Evolutionary conservation across 805 yeast genomes (phyloP).

Genomic region (Nakazawaea sp.): DNA sequence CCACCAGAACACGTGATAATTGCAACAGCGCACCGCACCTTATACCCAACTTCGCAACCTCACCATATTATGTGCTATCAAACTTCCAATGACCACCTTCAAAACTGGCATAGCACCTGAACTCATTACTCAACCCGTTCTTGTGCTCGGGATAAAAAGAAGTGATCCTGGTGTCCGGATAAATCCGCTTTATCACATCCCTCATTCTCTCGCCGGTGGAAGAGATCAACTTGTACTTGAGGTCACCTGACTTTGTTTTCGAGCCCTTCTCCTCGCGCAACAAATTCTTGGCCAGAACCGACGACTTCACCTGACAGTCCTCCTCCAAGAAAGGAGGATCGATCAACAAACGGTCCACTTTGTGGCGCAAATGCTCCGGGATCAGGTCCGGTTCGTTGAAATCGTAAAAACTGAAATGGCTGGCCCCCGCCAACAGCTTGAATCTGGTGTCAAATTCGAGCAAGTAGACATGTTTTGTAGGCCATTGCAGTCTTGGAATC

Average conservation of each 20-base stretch:
- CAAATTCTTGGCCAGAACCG: slow-evolving; percentile 56
- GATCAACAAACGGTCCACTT: slow-evolving; percentile 64
- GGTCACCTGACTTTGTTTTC: slow-evolving; percentile 32
- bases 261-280: slow-evolving; percentile 32
- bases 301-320: slow-evolving; percentile 72
- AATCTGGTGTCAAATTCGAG: slow-evolving; percentile 79
- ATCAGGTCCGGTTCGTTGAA: slow-evolving; percentile 62
- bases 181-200: slow-evolving; percentile 48
- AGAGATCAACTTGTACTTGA: slow-evolving; percentile 48
- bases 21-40: too few relatives aligned
- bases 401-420: slow-evolving; percentile 68
- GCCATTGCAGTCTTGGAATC: slow-evolving; percentile 41
- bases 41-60: too few relatives aligned
- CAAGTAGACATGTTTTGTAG: slow-evolving; percentile 65
- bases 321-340: slow-evolving; percentile 87
- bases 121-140: slow-evolving; percentile 83
- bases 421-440: slow-evolving; percentile 59
- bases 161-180: slow-evolving; percentile 61
- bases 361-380: slow-evolving; percentile 48
- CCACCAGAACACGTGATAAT: not conserved
- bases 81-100: slow-evolving; percentile 67
- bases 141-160: slow-evolving; percentile 73
- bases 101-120: slow-evolving; percentile 75
- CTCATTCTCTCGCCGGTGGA: slow-evolving; percentile 91
- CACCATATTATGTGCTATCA: too few relatives aligned